phyloP scores from a whole-genome alignment of 169 alveolate species.

The Plasmodium berghei region DNA sequence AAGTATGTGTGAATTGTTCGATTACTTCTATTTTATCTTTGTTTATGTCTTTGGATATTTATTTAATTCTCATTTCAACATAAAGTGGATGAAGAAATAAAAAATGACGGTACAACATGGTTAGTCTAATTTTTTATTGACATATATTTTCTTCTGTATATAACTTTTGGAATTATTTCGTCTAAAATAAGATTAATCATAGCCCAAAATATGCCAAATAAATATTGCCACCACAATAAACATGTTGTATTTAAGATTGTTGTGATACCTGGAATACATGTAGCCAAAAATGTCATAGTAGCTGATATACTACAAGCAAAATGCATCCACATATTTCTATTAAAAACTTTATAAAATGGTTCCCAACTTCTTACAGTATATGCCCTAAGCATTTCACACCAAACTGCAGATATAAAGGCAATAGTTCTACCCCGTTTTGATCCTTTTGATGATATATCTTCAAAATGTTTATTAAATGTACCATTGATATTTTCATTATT shows the following conservation, averaged over 20 bases:
- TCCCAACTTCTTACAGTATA: conserved; percentile 94
- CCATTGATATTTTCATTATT: conserved; percentile 73
- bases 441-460: conserved; percentile 88
- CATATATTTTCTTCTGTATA: conserved; percentile 81
- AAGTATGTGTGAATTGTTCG: not conserved
- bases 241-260: conserved; percentile 86
- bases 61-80: not conserved
- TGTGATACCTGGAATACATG: conserved; percentile 89
- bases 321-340: conserved; percentile 93
- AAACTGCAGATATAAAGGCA: conserved; percentile 92
- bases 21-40: not conserved
- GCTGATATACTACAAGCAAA: conserved; percentile 93
- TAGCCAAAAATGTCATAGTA: conserved; percentile 87
- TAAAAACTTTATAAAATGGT: conserved; percentile 89
- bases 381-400: conserved; percentile 94
- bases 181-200: conserved; percentile 87
- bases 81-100: not conserved
- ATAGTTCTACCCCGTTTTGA: conserved; percentile 91
- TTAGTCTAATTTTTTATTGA: conserved; percentile 12
- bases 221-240: conserved; percentile 91
- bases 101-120: not conserved
- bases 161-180: conserved; percentile 89
- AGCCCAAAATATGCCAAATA: conserved; percentile 90
- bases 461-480: conserved; percentile 80
- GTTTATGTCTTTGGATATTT: not conserved